Conservation (phyloP, 495 filamentous ascomycete species). For the Podospora fimiseda region DNA sequence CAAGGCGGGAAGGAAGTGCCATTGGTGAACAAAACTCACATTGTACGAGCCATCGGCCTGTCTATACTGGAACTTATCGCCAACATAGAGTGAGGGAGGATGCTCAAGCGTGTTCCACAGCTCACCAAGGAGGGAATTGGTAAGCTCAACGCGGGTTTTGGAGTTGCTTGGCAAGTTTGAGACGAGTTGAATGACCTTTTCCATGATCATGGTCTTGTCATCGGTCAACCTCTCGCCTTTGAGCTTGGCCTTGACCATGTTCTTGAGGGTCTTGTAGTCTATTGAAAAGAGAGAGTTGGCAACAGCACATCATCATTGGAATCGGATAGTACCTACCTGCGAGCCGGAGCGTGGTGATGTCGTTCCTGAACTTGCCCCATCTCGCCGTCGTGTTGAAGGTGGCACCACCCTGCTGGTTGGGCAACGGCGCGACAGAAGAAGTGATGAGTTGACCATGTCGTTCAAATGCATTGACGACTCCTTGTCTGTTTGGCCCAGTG, state of each 20-base stretch:
- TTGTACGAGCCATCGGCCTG: conserved; percentile 65
- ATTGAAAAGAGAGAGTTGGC: too few species aligned
- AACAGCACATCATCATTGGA: too few species aligned
- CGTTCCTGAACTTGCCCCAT: conserved; percentile 52
- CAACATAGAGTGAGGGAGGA: conserved; percentile 51
- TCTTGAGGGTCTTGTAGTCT: conserved; percentile 38
- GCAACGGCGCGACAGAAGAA: conserved; percentile 57
- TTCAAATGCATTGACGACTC: conserved; percentile 47
- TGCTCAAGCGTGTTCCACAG: conserved; percentile 61
- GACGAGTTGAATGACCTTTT: conserved; percentile 70
- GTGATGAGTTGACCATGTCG: conserved; percentile 59
- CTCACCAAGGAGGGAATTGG: conserved; percentile 61
- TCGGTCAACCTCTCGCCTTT: conserved; percentile 51
- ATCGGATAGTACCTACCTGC: conserved; percentile 32
- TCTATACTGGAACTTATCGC: conserved; percentile 61
- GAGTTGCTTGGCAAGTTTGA: conserved; percentile 57
- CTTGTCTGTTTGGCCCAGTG: conserved; percentile 31
- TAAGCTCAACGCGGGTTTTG: conserved; percentile 57
- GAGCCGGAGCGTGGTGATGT: conserved; percentile 51
- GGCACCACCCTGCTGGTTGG: conserved; percentile 60
- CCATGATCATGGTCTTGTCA: conserved; percentile 79
- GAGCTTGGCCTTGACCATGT: conserved; percentile 31
- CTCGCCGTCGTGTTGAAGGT: conserved; percentile 31
- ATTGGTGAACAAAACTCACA: conserved; percentile 17
- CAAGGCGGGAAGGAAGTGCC: background rate